phyloP scores from a whole-genome alignment of 208 protist species.

The Acanthamoeba royreba region DNA sequence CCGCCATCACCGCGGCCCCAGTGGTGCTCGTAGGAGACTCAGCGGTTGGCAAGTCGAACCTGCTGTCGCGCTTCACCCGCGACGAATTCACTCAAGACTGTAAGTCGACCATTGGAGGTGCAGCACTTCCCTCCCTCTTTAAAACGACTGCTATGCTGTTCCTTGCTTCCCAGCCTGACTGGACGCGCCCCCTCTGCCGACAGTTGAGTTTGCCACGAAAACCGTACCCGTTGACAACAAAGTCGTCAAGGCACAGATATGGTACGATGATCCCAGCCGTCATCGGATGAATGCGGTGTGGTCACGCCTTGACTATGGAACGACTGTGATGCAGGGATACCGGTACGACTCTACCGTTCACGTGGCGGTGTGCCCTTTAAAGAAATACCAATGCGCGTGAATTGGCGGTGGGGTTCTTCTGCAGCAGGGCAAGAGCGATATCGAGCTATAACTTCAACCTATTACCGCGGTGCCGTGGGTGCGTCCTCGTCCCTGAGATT shows the following conservation, averaged over 20 bases:
- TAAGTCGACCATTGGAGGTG: constrained; percentile 77
- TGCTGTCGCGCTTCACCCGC: constrained; percentile 69
- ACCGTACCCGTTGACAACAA: constrained; percentile 62
- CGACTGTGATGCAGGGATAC: background rate
- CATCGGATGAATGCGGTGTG: background rate
- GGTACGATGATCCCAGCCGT: constrained; percentile 25
- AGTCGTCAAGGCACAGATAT: constrained; percentile 72
- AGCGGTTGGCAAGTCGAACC: constrained; percentile 63
- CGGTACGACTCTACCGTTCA: background rate
- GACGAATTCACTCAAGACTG: constrained; percentile 65
- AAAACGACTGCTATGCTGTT: background rate
- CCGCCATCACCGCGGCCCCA: background rate
- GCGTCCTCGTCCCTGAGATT: too few relatives aligned
- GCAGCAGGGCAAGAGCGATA: constrained; percentile 56
- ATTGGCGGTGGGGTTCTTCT: background rate
- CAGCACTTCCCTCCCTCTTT: background rate
- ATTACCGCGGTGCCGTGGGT: constrained; percentile 43
- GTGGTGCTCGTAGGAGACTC: background rate
- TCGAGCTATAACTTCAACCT: constrained; percentile 51
- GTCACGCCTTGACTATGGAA: background rate
- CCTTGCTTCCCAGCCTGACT: background rate
- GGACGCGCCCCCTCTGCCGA: background rate
- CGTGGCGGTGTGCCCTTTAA: too few relatives aligned
- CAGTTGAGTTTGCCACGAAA: constrained; percentile 72
- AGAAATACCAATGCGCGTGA: too few relatives aligned